Evolutionary conservation across 495 filamentous ascomycete genomes (phyloP).

Genomic region (Lepraria neglecta): DNA sequence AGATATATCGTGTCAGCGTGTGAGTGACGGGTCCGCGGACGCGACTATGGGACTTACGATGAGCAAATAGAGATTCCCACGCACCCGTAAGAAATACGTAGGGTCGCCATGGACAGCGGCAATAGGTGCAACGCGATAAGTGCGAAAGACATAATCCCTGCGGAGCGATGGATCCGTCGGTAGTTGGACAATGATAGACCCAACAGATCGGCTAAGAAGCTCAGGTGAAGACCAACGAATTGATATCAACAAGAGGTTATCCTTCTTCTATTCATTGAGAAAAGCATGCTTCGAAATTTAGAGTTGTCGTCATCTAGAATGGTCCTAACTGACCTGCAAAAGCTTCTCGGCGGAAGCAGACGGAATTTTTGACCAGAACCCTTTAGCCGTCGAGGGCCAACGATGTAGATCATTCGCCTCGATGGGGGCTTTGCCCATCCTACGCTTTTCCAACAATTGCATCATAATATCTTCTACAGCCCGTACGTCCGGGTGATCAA

Average conservation of each 20-base stretch:
- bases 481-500: conserved; percentile 8
- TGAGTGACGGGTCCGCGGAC: conserved; percentile 19
- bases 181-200: conserved; percentile 24
- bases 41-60: conserved; percentile 16
- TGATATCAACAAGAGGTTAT: no score
- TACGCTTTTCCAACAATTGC: conserved; percentile 11
- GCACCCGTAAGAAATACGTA: conserved; percentile 2
- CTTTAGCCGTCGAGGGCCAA: no score
- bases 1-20: conserved; percentile 18
- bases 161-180: conserved; percentile 28
- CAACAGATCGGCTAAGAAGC: conserved; percentile 29
- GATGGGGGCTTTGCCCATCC: neutral
- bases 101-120: conserved; percentile 15
- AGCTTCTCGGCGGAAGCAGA: no score
- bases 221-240: conserved; percentile 21
- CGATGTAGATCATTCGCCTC: no score
- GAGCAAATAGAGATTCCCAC: conserved; percentile 2
- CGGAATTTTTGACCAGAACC: no score
- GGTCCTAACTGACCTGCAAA: no score
- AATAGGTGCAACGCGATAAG: conserved; percentile 10
- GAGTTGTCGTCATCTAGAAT: no score
- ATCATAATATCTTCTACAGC: conserved; percentile 11
- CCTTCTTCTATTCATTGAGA: no score
- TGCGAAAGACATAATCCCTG: conserved; percentile 26
- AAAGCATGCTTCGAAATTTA: no score